A percentile compares a stretch with the other conserved stretches of the same genome.
phyloP scores from a whole-genome alignment of 805 yeast genomes.

The Pichia thaimueangensis region DNA sequence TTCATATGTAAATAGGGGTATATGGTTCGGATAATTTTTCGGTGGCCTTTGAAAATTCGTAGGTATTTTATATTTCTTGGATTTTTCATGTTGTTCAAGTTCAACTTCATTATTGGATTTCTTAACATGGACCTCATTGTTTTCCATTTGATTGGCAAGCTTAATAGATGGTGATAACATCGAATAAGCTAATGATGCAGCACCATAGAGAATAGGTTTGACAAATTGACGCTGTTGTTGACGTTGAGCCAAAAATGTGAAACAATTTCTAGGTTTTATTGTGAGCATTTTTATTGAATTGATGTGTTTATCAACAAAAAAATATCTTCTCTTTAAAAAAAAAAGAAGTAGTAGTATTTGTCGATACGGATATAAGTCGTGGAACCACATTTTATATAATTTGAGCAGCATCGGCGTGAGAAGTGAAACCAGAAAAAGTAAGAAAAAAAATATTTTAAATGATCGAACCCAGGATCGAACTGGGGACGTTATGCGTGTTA shows the following conservation, averaged over 20 bases:
- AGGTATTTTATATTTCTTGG: conserved; percentile 10
- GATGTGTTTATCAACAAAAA: no score
- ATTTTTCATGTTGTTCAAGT: conserved; percentile 13
- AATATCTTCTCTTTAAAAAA: no score
- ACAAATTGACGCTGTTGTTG: conserved; percentile 7
- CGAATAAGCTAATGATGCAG: conserved; percentile 13
- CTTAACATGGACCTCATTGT: conserved; percentile 38
- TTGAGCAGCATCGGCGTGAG: no score
- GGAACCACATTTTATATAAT: no score
- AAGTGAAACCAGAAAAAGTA: no score
- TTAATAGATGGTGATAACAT: conserved; percentile 36
- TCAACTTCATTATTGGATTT: conserved; percentile 25
- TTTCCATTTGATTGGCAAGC: conserved; percentile 56
- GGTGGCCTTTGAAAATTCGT: conserved; percentile 33
- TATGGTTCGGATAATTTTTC: conserved; percentile 66
- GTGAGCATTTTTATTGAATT: not conserved
- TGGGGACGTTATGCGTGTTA: conserved; percentile 99
- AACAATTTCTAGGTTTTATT: not conserved
- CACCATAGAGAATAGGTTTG: conserved; percentile 15
- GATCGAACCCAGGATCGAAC: conserved; percentile 99
- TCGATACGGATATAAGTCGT: no score
- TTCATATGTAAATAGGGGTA: conserved; percentile 64
- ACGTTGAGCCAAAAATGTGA: not conserved
- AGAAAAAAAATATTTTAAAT: conserved; percentile 23
- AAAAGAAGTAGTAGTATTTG: no score